Conservation (phyloP, 805 yeast species). For the Cyberlindnera xylosilytica region DNA sequence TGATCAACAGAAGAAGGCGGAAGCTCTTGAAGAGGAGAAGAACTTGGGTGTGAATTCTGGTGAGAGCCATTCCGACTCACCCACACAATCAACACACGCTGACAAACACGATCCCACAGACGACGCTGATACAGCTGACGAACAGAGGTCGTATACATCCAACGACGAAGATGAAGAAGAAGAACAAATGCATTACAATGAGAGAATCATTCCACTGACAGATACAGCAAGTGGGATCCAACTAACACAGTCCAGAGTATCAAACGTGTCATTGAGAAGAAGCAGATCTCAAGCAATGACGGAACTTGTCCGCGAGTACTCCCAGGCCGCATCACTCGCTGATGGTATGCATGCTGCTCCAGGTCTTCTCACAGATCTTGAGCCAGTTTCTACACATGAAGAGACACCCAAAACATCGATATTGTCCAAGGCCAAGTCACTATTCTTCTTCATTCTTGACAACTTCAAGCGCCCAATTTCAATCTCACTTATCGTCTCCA, state of each 20-base stretch:
- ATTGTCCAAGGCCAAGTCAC: neutral
- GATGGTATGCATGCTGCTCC: conserved; percentile 19
- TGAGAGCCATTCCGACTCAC: neutral
- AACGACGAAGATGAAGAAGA: conserved; percentile 4
- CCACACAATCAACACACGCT: neutral
- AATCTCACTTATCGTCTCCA: conserved; percentile 58
- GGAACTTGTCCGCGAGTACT: conserved; percentile 48
- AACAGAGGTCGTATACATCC: conserved; percentile 1
- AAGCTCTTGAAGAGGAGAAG: conserved; percentile 9
- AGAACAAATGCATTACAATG: neutral
- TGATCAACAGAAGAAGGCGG: neutral
- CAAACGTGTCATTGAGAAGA: conserved; percentile 16
- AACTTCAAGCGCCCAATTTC: conserved; percentile 75
- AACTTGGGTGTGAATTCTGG: neutral
- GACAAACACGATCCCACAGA: neutral
- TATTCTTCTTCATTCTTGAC: conserved; percentile 30
- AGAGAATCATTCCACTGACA: conserved; percentile 10
- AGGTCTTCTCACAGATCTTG: conserved; percentile 22
- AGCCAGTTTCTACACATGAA: neutral
- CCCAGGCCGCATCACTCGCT: conserved; percentile 23
- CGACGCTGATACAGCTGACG: conserved; percentile 1
- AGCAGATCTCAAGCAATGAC: conserved; percentile 33
- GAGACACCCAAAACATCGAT: neutral
- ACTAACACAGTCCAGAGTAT: conserved; percentile 14
- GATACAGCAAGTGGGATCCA: conserved; percentile 1